phyloP scores from a whole-genome alignment of 2,329 filamentous ascomycete species.

The Epichloe gansuensis region DNA sequence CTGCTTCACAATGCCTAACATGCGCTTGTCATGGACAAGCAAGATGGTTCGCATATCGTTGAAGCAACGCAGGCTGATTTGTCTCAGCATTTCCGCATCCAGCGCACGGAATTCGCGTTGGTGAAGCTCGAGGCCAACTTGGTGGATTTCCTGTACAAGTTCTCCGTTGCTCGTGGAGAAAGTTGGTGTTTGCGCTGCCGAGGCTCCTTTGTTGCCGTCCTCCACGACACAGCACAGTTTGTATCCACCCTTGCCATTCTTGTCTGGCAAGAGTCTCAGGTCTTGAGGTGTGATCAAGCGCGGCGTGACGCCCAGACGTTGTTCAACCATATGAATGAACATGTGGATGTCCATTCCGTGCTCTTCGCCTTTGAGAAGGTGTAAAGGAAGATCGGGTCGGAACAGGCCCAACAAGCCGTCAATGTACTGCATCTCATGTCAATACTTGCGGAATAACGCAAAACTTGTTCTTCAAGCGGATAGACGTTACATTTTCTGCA shows the following conservation, averaged over 20 bases:
- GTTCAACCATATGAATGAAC: slow-evolving; percentile 19
- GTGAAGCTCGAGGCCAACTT: slow-evolving; percentile 27
- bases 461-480: background rate
- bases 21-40: slow-evolving; percentile 30
- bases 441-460: background rate
- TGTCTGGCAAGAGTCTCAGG: slow-evolving; percentile 20
- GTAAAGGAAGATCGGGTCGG: slow-evolving; percentile 16
- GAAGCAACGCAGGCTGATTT: slow-evolving; percentile 25
- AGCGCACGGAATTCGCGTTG: slow-evolving; percentile 24
- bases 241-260: slow-evolving; percentile 11
- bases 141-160: slow-evolving; percentile 21
- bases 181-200: background rate
- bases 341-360: slow-evolving; percentile 27
- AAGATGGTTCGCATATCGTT: slow-evolving; percentile 29
- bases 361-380: slow-evolving; percentile 27
- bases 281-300: slow-evolving; percentile 22
- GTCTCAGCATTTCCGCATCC: slow-evolving; percentile 19
- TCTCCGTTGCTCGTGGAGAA: slow-evolving; percentile 14
- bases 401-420: slow-evolving; percentile 21
- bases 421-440: slow-evolving; percentile 16
- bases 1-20: slow-evolving; percentile 26
- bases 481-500: slow-evolving; percentile 2
- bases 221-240: slow-evolving; percentile 19
- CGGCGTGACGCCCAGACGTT: slow-evolving; percentile 17
- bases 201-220: background rate